Conservation (phyloP, 1,284 basidiomycete species). For the Sporisorium iseilematis-ciliati region DNA sequence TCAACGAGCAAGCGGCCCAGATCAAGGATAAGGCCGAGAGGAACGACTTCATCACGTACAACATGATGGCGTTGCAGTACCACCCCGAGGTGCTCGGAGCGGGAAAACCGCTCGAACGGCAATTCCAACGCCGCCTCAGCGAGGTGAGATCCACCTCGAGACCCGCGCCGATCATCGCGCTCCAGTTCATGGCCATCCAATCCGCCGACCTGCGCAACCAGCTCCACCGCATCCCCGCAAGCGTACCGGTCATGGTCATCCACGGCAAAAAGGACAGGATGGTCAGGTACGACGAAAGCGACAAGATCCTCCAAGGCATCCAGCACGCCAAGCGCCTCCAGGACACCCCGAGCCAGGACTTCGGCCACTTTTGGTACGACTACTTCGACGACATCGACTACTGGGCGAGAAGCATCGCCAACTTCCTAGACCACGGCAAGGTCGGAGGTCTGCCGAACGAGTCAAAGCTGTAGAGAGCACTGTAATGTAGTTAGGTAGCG, state of each 20-base stretch:
- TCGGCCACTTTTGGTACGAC: conserved; percentile 63
- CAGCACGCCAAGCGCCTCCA: conserved; percentile 46
- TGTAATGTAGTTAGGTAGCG: background rate
- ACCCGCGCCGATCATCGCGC: conserved; percentile 44
- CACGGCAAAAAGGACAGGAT: conserved; percentile 63
- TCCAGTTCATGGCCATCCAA: conserved; percentile 59
- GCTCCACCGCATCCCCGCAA: conserved; percentile 39
- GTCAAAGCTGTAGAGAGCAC: conserved; percentile 12
- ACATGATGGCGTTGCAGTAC: conserved; percentile 62
- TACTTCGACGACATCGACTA: conserved; percentile 49
- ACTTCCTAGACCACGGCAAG: conserved; percentile 37
- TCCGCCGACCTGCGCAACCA: conserved; percentile 30
- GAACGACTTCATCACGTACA: conserved; percentile 37
- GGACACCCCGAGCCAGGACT: conserved; percentile 24
- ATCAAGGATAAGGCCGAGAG: conserved; percentile 33
- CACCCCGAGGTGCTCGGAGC: conserved; percentile 42
- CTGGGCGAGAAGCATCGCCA: conserved; percentile 40
- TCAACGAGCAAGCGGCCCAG: conserved; percentile 25
- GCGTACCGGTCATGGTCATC: conserved; percentile 49
- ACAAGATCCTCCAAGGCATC: conserved; percentile 43
- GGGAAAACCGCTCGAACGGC: conserved; percentile 6
- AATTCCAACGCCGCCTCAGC: conserved; percentile 33
- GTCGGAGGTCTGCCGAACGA: conserved; percentile 6
- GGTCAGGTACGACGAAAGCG: conserved; percentile 59
- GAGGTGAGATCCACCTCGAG: conserved; percentile 32